A percentile compares a stretch with the other conserved stretches of the same genome.
These are phyloP conservation scores for Ganoderma lucidum DNA, from an alignment of 1,284 basidiomycete species.

Conservation along the genomic window DNA sequence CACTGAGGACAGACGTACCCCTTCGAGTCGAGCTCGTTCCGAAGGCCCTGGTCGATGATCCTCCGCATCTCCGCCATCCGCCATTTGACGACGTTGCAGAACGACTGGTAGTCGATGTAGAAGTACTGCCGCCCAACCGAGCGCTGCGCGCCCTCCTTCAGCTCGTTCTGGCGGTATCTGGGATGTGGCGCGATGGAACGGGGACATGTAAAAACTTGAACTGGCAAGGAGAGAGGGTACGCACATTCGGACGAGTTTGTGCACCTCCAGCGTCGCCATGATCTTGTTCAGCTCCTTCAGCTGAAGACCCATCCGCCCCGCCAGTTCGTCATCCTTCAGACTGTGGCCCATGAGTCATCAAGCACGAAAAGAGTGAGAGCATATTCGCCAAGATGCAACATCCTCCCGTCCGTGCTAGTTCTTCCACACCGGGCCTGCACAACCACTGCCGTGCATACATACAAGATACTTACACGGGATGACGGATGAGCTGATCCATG, in stretches of 20 bases:
- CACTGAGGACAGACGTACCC: constrained; percentile 96
- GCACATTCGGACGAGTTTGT: constrained; percentile 86
- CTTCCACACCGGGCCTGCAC: constrained; percentile 8
- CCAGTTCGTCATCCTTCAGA: constrained; percentile 92
- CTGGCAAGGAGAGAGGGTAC: constrained; percentile 39
- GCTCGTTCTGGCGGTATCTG: constrained; percentile 87
- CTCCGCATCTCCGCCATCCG: constrained; percentile 94
- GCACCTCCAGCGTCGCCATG: constrained; percentile 86
- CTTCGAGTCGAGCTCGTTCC: constrained; percentile 95
- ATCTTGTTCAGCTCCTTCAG: constrained; percentile 95
- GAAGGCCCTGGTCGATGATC: constrained; percentile 87
- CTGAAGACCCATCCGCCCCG: constrained; percentile 86
- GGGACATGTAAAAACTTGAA: neutral
- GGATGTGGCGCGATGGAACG: neutral
- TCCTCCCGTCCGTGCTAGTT: constrained; percentile 10
- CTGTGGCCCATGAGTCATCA: constrained; percentile 48
- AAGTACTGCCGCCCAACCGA: constrained; percentile 90
- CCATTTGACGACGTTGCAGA: constrained; percentile 98
- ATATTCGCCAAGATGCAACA: neutral
- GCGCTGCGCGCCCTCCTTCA: constrained; percentile 83
- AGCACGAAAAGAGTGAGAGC: constrained; percentile 8
- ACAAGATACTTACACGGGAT: constrained; percentile 83
- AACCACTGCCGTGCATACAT: constrained; percentile 4
- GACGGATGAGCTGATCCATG: constrained; percentile 90
- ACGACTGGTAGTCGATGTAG: constrained; percentile 95